Conservation (phyloP, 2,329 filamentous ascomycete genomes). For the Botryotinia globosa region DNA sequence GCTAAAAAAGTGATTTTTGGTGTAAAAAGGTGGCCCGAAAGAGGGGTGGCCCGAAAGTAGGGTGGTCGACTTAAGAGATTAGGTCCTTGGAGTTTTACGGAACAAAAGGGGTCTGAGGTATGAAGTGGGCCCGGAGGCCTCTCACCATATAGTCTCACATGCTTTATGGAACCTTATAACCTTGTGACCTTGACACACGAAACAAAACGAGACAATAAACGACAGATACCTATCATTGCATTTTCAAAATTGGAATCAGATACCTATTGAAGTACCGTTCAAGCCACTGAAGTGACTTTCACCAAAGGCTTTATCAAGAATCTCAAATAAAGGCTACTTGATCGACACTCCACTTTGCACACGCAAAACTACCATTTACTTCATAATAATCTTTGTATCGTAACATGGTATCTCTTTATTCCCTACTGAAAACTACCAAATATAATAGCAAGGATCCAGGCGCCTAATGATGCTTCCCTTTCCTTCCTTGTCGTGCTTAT, state of each 20-base stretch:
- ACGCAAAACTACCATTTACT: neutral
- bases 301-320: neutral
- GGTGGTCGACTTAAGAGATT: too few species aligned
- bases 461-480: constrained; percentile 13
- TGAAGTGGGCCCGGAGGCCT: too few species aligned
- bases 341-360: neutral
- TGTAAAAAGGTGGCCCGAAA: too few species aligned
- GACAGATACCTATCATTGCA: neutral
- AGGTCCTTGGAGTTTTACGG: too few species aligned
- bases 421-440: constrained; percentile 3
- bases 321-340: neutral
- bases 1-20: too few species aligned
- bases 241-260: neutral
- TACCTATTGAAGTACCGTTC: neutral
- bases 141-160: too few species aligned
- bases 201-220: neutral
- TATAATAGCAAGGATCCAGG: neutral
- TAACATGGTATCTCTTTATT: constrained; percentile 14
- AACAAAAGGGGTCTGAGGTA: too few species aligned
- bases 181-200: too few species aligned
- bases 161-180: too few species aligned
- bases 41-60: too few species aligned
- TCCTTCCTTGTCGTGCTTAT: neutral
- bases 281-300: neutral
- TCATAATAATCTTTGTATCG: neutral